Base-by-base conservation (phyloP, 2,329 filamentous ascomycete genomes). In the Ceratocystis cubensis region DNA sequence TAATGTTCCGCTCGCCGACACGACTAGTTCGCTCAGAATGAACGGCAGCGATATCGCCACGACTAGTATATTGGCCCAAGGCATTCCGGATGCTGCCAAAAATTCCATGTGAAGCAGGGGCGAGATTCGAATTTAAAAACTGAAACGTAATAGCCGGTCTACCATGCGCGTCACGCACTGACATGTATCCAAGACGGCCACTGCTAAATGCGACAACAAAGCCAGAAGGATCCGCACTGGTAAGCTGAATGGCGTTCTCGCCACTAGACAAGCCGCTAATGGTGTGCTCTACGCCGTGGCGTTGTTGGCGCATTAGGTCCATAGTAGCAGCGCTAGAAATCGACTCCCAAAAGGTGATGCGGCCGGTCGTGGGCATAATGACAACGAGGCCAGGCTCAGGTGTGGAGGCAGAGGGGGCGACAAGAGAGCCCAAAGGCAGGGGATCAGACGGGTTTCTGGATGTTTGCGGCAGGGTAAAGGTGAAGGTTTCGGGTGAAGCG, bases 331-430 rank as follows among this genome's bases (percentile, higher is more conserved):
- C 91, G 74, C 86, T 91, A 66, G 93, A 91, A 69, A 97, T 89
- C 48, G 91, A 95, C 74, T 97, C 94, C 91, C 94, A 97, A 75
- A 94, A 97, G 57, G 90, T 87, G 64, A 97, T 85, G 75, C 87
- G 92, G 64, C 94, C 94, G 62, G 82, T 91, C 20, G 84, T 84
- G 13, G 93, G 89, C 78, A 93, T 89, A 46, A 97, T 82, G 46
- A 96, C 83, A 33, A 99, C 84, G 46, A 99, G 81, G 1, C 94
- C 94, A 44, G 92, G 88, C 71, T 96, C 89, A 62, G 85, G 84
- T n/a, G 84, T 85, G 3, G 87, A 86, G 10, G 88, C 86, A 4
- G 89, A 88, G 63, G 88, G 87, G 0, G 89, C 87, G 5, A 96
- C 87, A 64, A 99, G 82, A 20, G 89, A 84, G 65, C 91, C 94